Evolutionary conservation across 495 filamentous ascomycete genomes (phyloP).

Genomic region (Darksidea phi): DNA sequence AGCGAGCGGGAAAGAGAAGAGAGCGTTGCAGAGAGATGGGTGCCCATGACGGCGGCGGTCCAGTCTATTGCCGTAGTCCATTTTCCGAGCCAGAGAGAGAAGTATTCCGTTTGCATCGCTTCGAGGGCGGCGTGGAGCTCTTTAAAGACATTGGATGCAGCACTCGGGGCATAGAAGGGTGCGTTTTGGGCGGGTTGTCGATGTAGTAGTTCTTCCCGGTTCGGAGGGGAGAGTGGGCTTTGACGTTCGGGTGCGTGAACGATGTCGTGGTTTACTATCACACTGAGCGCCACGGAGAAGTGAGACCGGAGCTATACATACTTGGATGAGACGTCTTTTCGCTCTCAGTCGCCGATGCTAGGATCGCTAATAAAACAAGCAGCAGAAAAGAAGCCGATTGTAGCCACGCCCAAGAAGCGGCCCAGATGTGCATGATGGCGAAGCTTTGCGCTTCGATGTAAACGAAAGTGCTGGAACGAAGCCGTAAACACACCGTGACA

Average conservation of each 20-base stretch:
- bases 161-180: neutral
- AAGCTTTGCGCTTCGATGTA: neutral
- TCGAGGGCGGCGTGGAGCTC: slow-evolving; percentile 42
- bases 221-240: too few species aligned
- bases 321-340: too few species aligned
- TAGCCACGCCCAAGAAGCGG: too few species aligned
- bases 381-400: too few species aligned
- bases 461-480: neutral
- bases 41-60: slow-evolving; percentile 85
- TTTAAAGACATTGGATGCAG: slow-evolving; percentile 57
- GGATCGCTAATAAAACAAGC: too few species aligned
- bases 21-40: slow-evolving; percentile 70
- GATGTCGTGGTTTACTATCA: too few species aligned
- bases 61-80: slow-evolving; percentile 92
- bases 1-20: slow-evolving; percentile 55
- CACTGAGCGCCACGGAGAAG: too few species aligned
- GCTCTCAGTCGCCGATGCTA: too few species aligned
- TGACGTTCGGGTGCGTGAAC: too few species aligned
- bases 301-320: too few species aligned
- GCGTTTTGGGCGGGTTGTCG: neutral
- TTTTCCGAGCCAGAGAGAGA: slow-evolving; percentile 70
- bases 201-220: neutral
- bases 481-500: neutral
- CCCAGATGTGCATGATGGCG: neutral
- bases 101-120: slow-evolving; percentile 74